These are phyloP conservation scores for Schoenoplectus triqueter DNA, from an alignment of 202 grass and related monocot genomes.

Conservation along the genomic window DNA sequence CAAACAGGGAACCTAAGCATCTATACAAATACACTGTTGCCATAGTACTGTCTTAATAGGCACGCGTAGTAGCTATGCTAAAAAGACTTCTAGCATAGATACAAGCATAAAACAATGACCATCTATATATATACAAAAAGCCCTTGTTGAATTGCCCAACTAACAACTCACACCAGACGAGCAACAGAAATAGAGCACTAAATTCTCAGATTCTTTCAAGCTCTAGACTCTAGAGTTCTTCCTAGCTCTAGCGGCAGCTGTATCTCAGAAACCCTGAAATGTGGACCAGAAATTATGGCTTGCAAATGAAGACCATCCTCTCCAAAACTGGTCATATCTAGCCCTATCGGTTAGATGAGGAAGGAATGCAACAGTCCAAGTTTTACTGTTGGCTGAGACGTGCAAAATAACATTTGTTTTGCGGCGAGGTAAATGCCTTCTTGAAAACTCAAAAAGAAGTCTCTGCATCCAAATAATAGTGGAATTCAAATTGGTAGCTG, in stretches of 20 bases:
- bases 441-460: conserved; percentile 68
- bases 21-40: neutral
- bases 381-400: conserved; percentile 46
- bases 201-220: conserved; percentile 8
- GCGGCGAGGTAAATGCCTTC: conserved; percentile 56
- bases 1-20: conserved; percentile 5
- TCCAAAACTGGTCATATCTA: conserved; percentile 47
- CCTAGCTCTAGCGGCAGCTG: neutral
- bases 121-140: conserved; percentile 28
- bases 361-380: conserved; percentile 64
- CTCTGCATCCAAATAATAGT: conserved; percentile 50
- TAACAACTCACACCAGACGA: neutral
- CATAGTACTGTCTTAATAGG: neutral
- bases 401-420: conserved; percentile 59
- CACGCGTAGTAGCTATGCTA: neutral
- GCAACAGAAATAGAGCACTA: neutral
- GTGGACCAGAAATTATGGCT: conserved; percentile 67
- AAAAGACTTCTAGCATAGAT: conserved; percentile 5
- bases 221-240: conserved; percentile 2
- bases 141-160: neutral
- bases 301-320: conserved; percentile 73
- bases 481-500: neutral
- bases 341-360: conserved; percentile 44
- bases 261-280: conserved; percentile 49
- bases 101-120: neutral